Conservation (phyloP, 345 rosid genomes). For the Ricinus communis region DNA sequence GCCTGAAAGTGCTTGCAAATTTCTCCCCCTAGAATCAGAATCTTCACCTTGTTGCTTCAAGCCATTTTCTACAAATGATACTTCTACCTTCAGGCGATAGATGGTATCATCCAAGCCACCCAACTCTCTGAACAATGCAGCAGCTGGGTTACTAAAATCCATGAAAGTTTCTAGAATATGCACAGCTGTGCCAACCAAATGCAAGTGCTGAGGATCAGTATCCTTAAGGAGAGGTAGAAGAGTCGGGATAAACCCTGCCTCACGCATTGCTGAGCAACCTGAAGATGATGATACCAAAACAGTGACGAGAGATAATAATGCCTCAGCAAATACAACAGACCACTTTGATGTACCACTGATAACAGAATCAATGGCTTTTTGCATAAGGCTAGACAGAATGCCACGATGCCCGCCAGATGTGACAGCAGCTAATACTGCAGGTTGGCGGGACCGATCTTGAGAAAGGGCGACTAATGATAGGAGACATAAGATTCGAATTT, state of each 20-base stretch:
- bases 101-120: slow-evolving; percentile 96
- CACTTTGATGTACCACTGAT: slow-evolving; percentile 59
- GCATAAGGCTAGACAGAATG: slow-evolving; percentile 85
- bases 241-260: slow-evolving; percentile 90
- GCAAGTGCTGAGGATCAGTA: slow-evolving; percentile 87
- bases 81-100: slow-evolving; percentile 76
- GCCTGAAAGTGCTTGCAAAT: slow-evolving; percentile 37
- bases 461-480: slow-evolving; percentile 85
- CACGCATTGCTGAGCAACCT: slow-evolving; percentile 92
- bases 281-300: slow-evolving; percentile 88
- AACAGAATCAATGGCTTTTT: slow-evolving; percentile 84
- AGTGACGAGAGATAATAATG: slow-evolving; percentile 82
- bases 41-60: slow-evolving; percentile 53
- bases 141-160: slow-evolving; percentile 95
- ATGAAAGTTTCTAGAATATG: slow-evolving; percentile 89
- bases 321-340: slow-evolving; percentile 88
- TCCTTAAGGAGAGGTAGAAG: slow-evolving; percentile 92
- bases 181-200: slow-evolving; percentile 85
- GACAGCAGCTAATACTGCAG: slow-evolving; percentile 79
- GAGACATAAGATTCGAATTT: slow-evolving; percentile 70
- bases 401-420: slow-evolving; percentile 93
- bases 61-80: slow-evolving; percentile 59
- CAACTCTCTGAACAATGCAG: slow-evolving; percentile 87
- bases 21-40: slow-evolving; percentile 41
- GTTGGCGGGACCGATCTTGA: slow-evolving; percentile 89